phyloP scores from a whole-genome alignment of 345 rosid genomes.

The Trapa incisa region DNA sequence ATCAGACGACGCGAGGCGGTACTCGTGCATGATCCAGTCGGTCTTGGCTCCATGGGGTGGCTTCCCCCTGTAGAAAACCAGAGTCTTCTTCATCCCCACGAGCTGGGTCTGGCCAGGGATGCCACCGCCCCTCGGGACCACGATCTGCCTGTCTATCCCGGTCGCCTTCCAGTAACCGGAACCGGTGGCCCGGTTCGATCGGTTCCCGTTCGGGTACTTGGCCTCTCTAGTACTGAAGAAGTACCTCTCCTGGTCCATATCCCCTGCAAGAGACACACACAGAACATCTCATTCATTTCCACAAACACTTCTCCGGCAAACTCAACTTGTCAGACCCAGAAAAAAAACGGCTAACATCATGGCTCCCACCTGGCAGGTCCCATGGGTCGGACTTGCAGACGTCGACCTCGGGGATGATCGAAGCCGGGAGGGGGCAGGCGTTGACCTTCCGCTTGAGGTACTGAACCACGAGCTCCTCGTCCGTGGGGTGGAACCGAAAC shows the following conservation, averaged over 20 bases:
- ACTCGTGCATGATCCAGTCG: slow-evolving; percentile 91
- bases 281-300: too few relatives aligned
- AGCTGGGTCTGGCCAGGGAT: slow-evolving; percentile 13
- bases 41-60: slow-evolving; percentile 51
- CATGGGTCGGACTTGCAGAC: slow-evolving; percentile 57
- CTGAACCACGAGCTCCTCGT: slow-evolving; percentile 61
- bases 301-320: too few relatives aligned
- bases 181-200: slow-evolving; percentile 41
- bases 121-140: slow-evolving; percentile 15
- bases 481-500: slow-evolving; percentile 62
- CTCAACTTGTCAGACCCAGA: background rate
- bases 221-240: slow-evolving; percentile 62
- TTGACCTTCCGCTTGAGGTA: slow-evolving; percentile 49
- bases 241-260: slow-evolving; percentile 50
- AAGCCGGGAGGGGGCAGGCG: slow-evolving; percentile 41
- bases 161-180: slow-evolving; percentile 85
- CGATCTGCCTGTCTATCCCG: slow-evolving; percentile 49
- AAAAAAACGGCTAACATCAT: background rate
- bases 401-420: slow-evolving; percentile 49
- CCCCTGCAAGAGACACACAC: slow-evolving; percentile 18
- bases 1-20: slow-evolving; percentile 32
- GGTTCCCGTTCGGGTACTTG: slow-evolving; percentile 47
- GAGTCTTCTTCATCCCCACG: slow-evolving; percentile 68
- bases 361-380: slow-evolving; percentile 50
- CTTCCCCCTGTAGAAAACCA: slow-evolving; percentile 61